Base-by-base conservation (phyloP, 2,329 filamentous ascomycete genomes). In the Laburnicola sp. region DNA sequence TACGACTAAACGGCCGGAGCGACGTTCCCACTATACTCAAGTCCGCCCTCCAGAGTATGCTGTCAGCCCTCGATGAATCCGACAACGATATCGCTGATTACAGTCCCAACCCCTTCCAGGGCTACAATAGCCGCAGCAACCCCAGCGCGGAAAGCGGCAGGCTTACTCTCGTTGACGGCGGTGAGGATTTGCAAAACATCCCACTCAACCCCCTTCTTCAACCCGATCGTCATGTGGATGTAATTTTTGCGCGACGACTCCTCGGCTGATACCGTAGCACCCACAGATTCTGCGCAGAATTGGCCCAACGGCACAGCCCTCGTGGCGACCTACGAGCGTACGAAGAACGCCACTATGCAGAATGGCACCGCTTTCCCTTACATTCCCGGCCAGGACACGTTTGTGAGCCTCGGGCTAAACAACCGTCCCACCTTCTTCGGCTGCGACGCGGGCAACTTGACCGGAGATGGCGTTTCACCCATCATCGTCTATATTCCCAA, bases 401-500 rank as follows among this genome's bases (percentile, higher is more conserved):
- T 94, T 67, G 77, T 93, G 58, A 91, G 91, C 68, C 78, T 89
- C 0, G 86, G 87, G 3, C 76, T 93, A 4, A 93, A 91, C 78
- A 82, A 78, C 52, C 80, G 80, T 3, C 90, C 89, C 0, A 87
- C 86, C 1, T 92, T 94, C 78, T 94, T 94, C 67, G 89, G 89
- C 38, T 94, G 89, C 73, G 76, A 90, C 67, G 78, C 78, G 31
- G 76, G 76, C 45, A 90, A 91, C 72, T 78, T 83, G 42, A 85
- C 84, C 0, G 73, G 74, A 7, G 63, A 74, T 22, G 73, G 74
- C 23, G 68, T 75, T 7, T 74, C 82, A 0, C 91, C 91, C 0
- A 74, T 96, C 1, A 77, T 96, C 56, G 89, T 96, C 57, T 99
- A 99, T 76, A 72, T 97, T 39, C 90, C 94, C 51, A 95, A 94